These are phyloP conservation scores for Colletotrichum incanum DNA, from an alignment of 2,329 filamentous ascomycete species.

Conservation along the genomic window DNA sequence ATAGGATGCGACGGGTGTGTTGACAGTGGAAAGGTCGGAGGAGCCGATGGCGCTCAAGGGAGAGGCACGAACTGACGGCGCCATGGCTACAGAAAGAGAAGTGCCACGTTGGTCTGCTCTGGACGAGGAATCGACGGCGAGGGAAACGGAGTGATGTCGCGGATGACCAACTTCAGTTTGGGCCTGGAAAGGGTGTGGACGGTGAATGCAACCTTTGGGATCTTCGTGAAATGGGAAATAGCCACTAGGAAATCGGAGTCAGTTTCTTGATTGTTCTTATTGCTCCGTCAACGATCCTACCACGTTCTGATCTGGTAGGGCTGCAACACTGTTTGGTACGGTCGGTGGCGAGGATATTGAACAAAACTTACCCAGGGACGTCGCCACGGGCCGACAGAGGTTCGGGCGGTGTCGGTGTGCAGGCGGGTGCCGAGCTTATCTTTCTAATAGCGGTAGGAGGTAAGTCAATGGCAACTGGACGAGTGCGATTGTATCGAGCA, in stretches of 20 bases:
- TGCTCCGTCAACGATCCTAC: neutral
- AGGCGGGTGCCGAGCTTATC: constrained; percentile 55
- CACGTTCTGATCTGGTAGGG: neutral
- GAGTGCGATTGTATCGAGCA: constrained; percentile 50
- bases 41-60: constrained; percentile 44
- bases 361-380: constrained; percentile 67
- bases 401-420: constrained; percentile 61
- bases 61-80: constrained; percentile 35
- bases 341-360: neutral
- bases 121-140: constrained; percentile 50
- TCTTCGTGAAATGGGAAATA: constrained; percentile 76
- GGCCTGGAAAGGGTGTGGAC: constrained; percentile 67
- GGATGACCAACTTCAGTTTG: constrained; percentile 59
- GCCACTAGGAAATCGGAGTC: constrained; percentile 57
- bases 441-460: constrained; percentile 56
- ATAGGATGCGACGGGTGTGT: constrained; percentile 66
- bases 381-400: constrained; percentile 73
- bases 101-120: constrained; percentile 21
- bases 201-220: constrained; percentile 61
- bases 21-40: constrained; percentile 47
- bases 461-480: constrained; percentile 70
- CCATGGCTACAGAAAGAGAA: constrained; percentile 40
- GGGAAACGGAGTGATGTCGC: constrained; percentile 53
- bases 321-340: neutral
- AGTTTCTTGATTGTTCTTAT: neutral